Conservation (phyloP, 2,329 filamentous ascomycete genomes). For the Sclerotinia glacialis region DNA sequence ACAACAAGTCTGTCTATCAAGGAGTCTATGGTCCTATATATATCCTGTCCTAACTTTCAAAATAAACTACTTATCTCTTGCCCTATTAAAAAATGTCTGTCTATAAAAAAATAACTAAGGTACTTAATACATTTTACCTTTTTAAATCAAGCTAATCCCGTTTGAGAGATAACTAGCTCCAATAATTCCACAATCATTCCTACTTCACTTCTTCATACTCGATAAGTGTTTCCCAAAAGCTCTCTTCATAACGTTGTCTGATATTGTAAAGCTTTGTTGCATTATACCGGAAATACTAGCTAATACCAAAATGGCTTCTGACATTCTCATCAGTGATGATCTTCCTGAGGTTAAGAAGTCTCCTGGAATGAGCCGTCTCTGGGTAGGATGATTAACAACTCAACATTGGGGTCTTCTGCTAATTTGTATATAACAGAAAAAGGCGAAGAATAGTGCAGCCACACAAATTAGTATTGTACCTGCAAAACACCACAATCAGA, state of each 20-base stretch:
- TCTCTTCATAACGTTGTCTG: not conserved
- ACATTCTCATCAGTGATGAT: not conserved
- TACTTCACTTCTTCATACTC: not conserved
- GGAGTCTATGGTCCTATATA: no score
- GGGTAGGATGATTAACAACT: not conserved
- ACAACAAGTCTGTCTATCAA: no score
- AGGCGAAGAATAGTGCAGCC: not conserved
- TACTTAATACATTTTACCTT: no score
- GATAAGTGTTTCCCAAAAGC: not conserved
- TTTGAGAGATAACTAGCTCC: no score
- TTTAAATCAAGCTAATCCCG: no score
- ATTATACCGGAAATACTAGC: not conserved
- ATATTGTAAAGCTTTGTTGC: not conserved
- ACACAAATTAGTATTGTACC: not conserved
- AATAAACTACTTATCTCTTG: no score
- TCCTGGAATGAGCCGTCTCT: not conserved
- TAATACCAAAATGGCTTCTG: not conserved
- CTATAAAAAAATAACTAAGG: no score
- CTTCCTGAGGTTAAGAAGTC: not conserved
- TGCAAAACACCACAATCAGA: not conserved
- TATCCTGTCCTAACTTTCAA: no score
- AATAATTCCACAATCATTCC: not conserved
- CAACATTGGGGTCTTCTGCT: not conserved
- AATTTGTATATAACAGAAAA: not conserved
- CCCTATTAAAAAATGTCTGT: no score